Base-by-base conservation (phyloP, 768 basidiomycete species). In the Rhizopogon vesiculosus region DNA sequence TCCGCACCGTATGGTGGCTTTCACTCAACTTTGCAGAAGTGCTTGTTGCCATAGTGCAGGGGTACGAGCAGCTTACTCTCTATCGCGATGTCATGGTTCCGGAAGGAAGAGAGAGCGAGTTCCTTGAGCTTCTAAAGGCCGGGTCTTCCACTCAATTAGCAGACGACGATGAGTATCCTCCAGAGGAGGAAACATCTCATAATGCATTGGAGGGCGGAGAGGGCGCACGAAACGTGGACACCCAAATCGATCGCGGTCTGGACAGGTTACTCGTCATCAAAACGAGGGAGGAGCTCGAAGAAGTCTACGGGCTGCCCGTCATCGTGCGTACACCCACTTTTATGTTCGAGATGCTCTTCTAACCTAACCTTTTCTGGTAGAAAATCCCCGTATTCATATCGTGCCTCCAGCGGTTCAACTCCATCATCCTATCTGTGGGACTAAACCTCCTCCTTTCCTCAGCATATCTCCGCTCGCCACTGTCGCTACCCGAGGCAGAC, bases 371-470 rank as follows among this genome's bases (percentile, higher is more conserved):
- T 9, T 16, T 55, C 16, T 7, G 38, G 19, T 62, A 89, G 89
- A 78, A 77, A 58, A 89, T 93, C 31, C 91, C 91, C 0, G 83
- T 89, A 3, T 88, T 92, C 65, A 78, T 93, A 18, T 82, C 85
- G 7, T 87, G 84, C 63, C 75, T 93, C 52, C 87, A 91, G 65
- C 81, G 90, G 53, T 71, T 91, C 57, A 89, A 90, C 66, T 79
- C 85, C 5, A 78, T 91, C 57, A 66, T 92, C 7, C 78, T 89
- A 53, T 82, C 87, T 12, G 65, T 91, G 16, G 89, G 89, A 8
- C 74, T 85, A 45, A 84, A 78, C 40, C 69, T 70, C 29, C 63
- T 70, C 31, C 59, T 88, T 40, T 78, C 84, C 10, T 77, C 81
- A 28, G 78, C 82, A 25, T 87, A 86, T 64, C 79, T 88, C 59